A percentile compares a stretch with the other conserved stretches of the same genome.
phyloP scores from a whole-genome alignment of 2,329 filamentous ascomycete genomes.

The Neopestalotiopsis clavispora region DNA sequence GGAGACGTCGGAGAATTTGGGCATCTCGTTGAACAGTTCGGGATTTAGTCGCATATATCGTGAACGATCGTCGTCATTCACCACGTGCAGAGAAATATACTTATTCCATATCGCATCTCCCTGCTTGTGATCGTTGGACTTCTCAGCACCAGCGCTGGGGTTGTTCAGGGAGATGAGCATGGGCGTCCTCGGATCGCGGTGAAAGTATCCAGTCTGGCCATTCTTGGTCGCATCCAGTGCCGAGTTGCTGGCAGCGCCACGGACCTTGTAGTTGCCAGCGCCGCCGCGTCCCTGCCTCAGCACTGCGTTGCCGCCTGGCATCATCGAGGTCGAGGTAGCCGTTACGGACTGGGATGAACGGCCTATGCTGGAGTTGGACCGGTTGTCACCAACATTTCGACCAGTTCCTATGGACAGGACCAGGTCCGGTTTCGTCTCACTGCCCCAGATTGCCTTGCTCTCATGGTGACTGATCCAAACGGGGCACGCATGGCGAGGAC shows the following conservation, averaged over 20 bases:
- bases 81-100: conserved; percentile 27
- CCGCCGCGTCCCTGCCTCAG: conserved; percentile 35
- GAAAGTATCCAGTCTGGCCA: conserved; percentile 31
- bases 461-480: conserved; percentile 33
- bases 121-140: conserved; percentile 29
- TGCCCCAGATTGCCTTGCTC: conserved; percentile 33
- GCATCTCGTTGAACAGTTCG: conserved; percentile 32
- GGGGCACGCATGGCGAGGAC: conserved; percentile 29
- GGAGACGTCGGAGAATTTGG: conserved; percentile 34
- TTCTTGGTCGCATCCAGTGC: conserved; percentile 24
- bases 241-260: conserved; percentile 33
- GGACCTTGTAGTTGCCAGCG: conserved; percentile 34
- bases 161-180: conserved; percentile 36
- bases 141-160: conserved; percentile 31
- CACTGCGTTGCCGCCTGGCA: conserved; percentile 25
- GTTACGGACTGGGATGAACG: conserved; percentile 28
- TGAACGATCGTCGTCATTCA: conserved; percentile 23
- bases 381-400: conserved; percentile 32
- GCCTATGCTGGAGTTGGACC: conserved; percentile 19
- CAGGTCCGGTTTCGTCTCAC: conserved; percentile 31
- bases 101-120: conserved; percentile 31
- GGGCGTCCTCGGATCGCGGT: conserved; percentile 34
- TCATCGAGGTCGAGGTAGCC: conserved; percentile 17
- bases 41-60: conserved; percentile 36
- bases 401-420: conserved; percentile 36